phyloP scores from a whole-genome alignment of 2,329 filamentous ascomycete genomes.

The Amylocarpus encephaloides region DNA sequence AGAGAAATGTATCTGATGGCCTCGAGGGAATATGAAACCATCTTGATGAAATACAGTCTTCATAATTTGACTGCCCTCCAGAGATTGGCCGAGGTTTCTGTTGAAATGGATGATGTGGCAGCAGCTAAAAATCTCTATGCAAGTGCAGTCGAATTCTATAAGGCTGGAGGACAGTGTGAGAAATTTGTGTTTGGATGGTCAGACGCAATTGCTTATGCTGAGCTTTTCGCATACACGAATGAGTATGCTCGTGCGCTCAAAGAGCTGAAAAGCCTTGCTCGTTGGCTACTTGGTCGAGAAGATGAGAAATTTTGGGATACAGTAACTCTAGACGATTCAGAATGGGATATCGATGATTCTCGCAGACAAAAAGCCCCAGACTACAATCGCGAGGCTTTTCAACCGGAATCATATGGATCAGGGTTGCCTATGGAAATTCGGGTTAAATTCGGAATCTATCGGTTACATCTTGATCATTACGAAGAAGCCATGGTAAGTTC shows the following conservation, averaged over 20 bases:
- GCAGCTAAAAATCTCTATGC: constrained; percentile 32
- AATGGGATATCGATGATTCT: constrained; percentile 74
- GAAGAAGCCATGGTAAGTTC: constrained; percentile 66
- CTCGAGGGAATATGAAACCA: constrained; percentile 49
- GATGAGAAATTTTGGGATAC: constrained; percentile 74
- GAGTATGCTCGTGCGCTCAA: constrained; percentile 60
- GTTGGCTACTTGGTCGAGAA: constrained; percentile 76
- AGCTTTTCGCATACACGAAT: constrained; percentile 63
- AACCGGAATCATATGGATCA: constrained; percentile 57
- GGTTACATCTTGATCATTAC: constrained; percentile 62
- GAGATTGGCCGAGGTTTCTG: constrained; percentile 31
- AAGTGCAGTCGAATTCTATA: constrained; percentile 28
- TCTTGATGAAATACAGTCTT: constrained; percentile 40
- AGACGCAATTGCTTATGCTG: constrained; percentile 78
- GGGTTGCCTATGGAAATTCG: constrained; percentile 76
- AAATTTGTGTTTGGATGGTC: constrained; percentile 51
- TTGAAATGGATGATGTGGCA: constrained; percentile 30
- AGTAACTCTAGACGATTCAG: constrained; percentile 67
- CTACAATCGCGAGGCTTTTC: constrained; percentile 51
- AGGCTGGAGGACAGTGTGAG: constrained; percentile 7
- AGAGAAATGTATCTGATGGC: constrained; percentile 48
- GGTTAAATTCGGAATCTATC: constrained; percentile 75
- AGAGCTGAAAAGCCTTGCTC: constrained; percentile 63
- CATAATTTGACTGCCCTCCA: constrained; percentile 39
- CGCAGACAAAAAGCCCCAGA: constrained; percentile 57